Evolutionary conservation across 148 eudicot genomes (phyloP).

Genomic region (Chenopodium formosanum): DNA sequence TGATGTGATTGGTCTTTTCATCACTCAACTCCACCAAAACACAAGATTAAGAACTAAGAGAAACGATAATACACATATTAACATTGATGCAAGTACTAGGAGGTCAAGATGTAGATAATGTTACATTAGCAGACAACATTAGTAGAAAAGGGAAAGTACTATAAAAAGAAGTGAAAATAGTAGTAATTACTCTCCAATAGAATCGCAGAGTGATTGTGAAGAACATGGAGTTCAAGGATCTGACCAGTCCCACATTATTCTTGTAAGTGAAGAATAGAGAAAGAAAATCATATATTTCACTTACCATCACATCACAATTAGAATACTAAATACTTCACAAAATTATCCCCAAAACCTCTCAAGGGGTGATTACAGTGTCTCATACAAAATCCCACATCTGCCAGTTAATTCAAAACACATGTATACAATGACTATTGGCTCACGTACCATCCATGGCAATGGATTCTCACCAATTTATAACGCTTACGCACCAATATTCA

Average conservation of each 20-base stretch:
- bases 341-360: background rate
- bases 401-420: background rate
- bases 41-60: background rate
- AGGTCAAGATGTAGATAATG: background rate
- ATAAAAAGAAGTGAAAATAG: background rate
- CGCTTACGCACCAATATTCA: background rate
- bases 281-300: background rate
- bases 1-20: background rate
- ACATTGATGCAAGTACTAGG: background rate
- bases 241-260: background rate
- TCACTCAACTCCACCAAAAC: background rate
- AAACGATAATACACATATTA: background rate
- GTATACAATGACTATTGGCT: background rate
- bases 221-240: background rate
- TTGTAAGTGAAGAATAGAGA: background rate
- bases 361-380: background rate
- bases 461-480: background rate
- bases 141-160: background rate
- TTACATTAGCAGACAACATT: background rate
- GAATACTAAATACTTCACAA: background rate
- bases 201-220: background rate
- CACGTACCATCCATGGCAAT: background rate
- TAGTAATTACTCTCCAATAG: background rate
- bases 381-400: background rate
- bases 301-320: background rate